Evolutionary conservation across 768 basidiomycete species (phyloP).

Genomic region (Termitomyces sp.): DNA sequence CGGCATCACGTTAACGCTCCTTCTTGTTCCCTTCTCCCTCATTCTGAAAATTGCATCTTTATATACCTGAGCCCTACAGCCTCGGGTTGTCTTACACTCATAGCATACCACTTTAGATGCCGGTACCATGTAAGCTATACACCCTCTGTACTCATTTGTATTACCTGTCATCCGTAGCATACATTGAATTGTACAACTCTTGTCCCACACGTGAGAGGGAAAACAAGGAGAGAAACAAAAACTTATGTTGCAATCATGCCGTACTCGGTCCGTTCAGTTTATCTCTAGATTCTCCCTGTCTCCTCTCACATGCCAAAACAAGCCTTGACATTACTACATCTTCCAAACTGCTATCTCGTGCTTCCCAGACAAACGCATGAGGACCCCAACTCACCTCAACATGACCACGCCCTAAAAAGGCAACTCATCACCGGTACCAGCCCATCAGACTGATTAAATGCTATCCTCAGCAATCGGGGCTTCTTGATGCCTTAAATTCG

Average conservation of each 20-base stretch:
- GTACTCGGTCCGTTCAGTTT: neutral
- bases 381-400: slow-evolving; percentile 5
- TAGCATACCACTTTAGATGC: slow-evolving; percentile 19
- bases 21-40: neutral
- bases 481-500: slow-evolving; percentile 6
- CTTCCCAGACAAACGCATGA: neutral
- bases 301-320: neutral
- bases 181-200: neutral
- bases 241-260: neutral
- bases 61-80: slow-evolving; percentile 2
- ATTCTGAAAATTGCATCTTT: slow-evolving; percentile 2
- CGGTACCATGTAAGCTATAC: slow-evolving; percentile 16
- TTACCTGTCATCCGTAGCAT: slow-evolving; percentile 2
- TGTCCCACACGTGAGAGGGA: neutral
- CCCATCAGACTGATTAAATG: slow-evolving; percentile 15
- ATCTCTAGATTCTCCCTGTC: neutral
- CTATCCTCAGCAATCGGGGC: slow-evolving; percentile 3
- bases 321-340: neutral
- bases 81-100: neutral
- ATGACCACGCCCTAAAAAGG: slow-evolving; percentile 1
- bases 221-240: neutral
- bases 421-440: neutral
- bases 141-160: slow-evolving; percentile 18
- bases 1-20: slow-evolving; percentile 4
- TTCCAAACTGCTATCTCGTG: neutral